Conservation (phyloP, 1,139 yeast genomes). For the Protomyces arabidopsidicola region DNA sequence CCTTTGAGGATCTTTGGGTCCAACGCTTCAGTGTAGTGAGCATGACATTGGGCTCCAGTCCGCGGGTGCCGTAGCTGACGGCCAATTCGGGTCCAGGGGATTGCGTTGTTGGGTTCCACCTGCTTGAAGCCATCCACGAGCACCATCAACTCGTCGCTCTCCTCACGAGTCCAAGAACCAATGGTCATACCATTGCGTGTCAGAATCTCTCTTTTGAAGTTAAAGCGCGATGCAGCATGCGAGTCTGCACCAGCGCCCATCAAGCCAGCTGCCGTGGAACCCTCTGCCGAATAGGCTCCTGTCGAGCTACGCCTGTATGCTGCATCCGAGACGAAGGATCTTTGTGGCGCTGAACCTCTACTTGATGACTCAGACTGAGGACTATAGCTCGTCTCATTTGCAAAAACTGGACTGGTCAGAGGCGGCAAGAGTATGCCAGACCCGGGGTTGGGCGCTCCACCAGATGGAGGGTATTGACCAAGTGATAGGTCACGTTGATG, state of each 20-base stretch:
- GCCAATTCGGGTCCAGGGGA: conserved; percentile 16
- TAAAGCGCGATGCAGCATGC: not conserved
- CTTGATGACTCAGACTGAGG: not conserved
- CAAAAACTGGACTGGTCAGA: not conserved
- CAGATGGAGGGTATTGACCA: not conserved
- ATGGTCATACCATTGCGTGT: conserved; percentile 2
- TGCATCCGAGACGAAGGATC: not conserved
- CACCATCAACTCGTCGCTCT: not conserved
- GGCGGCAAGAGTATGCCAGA: not conserved
- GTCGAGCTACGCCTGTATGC: not conserved
- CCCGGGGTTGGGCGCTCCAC: not conserved
- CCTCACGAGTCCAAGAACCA: conserved; percentile 5
- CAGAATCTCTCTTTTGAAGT: not conserved
- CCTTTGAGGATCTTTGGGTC: conserved; percentile 78
- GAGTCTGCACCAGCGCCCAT: not conserved
- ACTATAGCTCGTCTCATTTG: not conserved
- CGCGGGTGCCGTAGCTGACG: conserved; percentile 40
- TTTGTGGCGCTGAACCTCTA: not conserved
- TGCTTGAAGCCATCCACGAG: not conserved
- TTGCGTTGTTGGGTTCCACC: not conserved
- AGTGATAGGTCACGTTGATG: not conserved
- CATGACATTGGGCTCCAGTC: conserved; percentile 93
- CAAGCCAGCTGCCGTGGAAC: not conserved
- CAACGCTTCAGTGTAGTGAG: conserved; percentile 78
- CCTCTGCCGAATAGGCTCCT: not conserved